Percentiles rank a stretch among this genome's conserved stretches.
Evolutionary conservation across 2,329 filamentous ascomycete genomes (phyloP).

Genomic region (Chaetomiaceae sp.): DNA sequence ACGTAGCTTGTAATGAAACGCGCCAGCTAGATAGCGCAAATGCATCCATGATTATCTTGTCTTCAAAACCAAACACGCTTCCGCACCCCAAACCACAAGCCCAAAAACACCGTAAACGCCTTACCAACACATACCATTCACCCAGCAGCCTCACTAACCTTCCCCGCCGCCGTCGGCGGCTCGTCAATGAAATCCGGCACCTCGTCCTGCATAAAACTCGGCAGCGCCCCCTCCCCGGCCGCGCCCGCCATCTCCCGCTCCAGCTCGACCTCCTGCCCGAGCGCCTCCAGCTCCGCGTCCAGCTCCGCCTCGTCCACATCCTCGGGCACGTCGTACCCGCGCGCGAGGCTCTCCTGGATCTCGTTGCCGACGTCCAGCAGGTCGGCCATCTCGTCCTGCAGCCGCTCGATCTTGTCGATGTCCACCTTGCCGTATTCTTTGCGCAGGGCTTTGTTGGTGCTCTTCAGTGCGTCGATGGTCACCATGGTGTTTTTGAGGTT

Average conservation of each 20-base stretch:
- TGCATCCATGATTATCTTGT: not conserved
- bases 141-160: conserved; percentile 75
- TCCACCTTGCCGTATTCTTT: conserved; percentile 97
- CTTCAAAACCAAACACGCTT: not conserved
- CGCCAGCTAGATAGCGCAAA: not conserved
- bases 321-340: conserved; percentile 91
- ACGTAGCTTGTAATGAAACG: conserved; percentile 1
- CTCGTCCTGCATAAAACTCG: conserved; percentile 86
- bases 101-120: too few species aligned
- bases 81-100: too few species aligned
- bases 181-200: conserved; percentile 91
- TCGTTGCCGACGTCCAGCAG: conserved; percentile 96
- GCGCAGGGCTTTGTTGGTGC: conserved; percentile 84
- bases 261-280: conserved; percentile 90
- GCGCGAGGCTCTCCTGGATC: conserved; percentile 87
- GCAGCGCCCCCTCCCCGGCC: conserved; percentile 51
- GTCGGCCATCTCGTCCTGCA: conserved; percentile 99
- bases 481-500: conserved; percentile 98
- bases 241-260: conserved; percentile 57
- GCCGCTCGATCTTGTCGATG: conserved; percentile 91
- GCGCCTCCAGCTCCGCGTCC: conserved; percentile 90
- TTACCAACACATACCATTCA: too few species aligned
- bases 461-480: conserved; percentile 95
- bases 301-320: conserved; percentile 95
- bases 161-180: conserved; percentile 63